phyloP scores from a whole-genome alignment of 2,329 filamentous ascomycete species.

The Apiospora kogelbergensis region DNA sequence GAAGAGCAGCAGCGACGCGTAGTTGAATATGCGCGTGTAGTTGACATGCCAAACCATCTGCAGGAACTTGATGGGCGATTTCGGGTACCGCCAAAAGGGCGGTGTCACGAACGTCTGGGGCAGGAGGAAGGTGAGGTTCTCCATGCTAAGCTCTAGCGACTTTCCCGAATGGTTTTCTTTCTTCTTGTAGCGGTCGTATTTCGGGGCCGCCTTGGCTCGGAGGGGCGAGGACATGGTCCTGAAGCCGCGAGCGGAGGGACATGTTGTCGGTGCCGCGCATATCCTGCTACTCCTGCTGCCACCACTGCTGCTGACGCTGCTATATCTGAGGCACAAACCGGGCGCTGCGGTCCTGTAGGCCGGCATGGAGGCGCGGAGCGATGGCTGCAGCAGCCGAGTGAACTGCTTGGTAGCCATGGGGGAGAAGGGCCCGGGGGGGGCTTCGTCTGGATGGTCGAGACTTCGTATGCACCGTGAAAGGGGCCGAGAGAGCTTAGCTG shows the following conservation, averaged over 20 bases:
- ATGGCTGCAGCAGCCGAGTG: background rate
- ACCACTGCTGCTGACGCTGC: background rate
- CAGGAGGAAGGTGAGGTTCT: slow-evolving; percentile 12
- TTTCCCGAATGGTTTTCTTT: background rate
- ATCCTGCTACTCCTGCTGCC: background rate
- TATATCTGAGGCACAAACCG: background rate
- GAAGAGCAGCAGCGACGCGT: slow-evolving; percentile 35
- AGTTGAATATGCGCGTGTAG: slow-evolving; percentile 36
- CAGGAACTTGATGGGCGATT: slow-evolving; percentile 21
- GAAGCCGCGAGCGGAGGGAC: background rate
- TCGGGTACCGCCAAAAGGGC: slow-evolving; percentile 28
- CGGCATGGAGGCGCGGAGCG: background rate
- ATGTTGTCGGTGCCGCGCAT: background rate
- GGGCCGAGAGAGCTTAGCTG: slow-evolving; percentile 3
- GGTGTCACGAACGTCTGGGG: slow-evolving; percentile 27
- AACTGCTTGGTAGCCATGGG: slow-evolving; percentile 8
- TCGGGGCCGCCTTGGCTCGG: background rate
- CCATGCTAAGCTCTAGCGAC: slow-evolving; percentile 2
- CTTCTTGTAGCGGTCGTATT: background rate
- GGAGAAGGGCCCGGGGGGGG: background rate
- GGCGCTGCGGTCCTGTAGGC: background rate
- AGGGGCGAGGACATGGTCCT: slow-evolving; percentile 4
- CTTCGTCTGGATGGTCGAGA: background rate
- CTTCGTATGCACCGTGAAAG: background rate
- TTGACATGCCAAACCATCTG: slow-evolving; percentile 25